Base-by-base conservation (phyloP, 164 flowering plant species). In the Aristolochia contorta region DNA sequence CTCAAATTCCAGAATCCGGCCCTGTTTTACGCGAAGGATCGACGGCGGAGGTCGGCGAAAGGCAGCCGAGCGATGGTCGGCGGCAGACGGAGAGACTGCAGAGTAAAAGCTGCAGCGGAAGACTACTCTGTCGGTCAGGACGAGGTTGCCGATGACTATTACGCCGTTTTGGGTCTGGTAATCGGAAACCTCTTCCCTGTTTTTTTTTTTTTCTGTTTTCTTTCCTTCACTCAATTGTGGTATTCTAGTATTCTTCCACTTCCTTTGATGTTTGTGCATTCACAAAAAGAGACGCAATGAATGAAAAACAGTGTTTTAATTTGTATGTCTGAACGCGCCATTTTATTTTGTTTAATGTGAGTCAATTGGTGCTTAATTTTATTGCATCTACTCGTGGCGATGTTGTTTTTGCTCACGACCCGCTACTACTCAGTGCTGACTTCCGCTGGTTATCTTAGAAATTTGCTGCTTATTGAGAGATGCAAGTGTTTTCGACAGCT, bases 131-230 rank as follows among this genome's bases (percentile, higher is more conserved):
- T 70, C 49, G 74, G 79, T 0, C 58, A 66, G 18, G 70, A 66
- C 4, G 66, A 69, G 2, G 59, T 76, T 18, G 82, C 87, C 6
- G 97, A 91, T 68, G 91, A 87, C 65, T 91, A 91, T 56, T 87
- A 91, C 59, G 70, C 85, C 14, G 93, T 87, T 12, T 60, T 91
- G 70, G 97, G 96, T 19, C 72, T 91, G 83, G 97, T 91, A 83
- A 67, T 51, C 15, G 16, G 21, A 33, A 16, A 22, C 19, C 41
- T 60, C 43, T 27, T 23, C 25, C 46, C 25, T 55, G 37, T 37
- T 15, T 50, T 47, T 52, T 46, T 6, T 23, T n/a, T n/a, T 57
- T 21, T 52, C 21, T 20, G 3, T 20, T 23, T 30, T 25, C 0
- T n/a, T 43, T 33, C 13, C 8, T 20, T 15, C 25, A 41, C 3